Conservation (phyloP, 306 rosid genomes). For the Mimosa bimucronata region DNA sequence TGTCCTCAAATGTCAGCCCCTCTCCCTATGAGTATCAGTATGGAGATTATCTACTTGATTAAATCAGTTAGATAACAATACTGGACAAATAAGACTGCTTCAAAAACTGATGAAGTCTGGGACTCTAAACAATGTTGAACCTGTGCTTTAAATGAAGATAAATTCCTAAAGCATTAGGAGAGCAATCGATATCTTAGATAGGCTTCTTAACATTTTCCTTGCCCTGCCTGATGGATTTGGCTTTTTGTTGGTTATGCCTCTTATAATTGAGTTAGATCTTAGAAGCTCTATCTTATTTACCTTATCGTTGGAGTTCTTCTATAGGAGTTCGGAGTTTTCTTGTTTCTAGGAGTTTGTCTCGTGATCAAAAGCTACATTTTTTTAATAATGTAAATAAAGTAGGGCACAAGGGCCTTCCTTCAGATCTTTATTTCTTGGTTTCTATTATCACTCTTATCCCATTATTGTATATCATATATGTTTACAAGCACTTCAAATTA, state of each 20-base stretch:
- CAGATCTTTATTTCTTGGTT: not conserved
- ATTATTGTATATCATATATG: constrained; percentile 5
- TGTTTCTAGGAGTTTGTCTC: not conserved
- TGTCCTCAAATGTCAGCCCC: not conserved
- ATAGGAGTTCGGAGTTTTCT: not conserved
- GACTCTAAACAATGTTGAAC: not conserved
- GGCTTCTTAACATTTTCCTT: not conserved
- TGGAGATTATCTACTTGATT: not conserved
- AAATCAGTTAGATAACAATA: not conserved
- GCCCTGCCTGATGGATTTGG: not conserved
- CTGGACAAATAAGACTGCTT: not conserved
- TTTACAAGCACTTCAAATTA: constrained; percentile 16
- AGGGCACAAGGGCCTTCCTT: not conserved
- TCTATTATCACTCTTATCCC: constrained; percentile 14
- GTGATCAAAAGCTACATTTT: not conserved
- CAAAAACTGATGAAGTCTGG: not conserved
- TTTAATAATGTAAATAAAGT: not conserved
- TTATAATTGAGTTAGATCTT: not conserved
- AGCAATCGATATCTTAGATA: not conserved
- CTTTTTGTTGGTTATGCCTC: not conserved
- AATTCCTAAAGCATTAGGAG: not conserved
- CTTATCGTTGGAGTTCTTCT: not conserved
- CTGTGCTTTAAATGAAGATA: not conserved
- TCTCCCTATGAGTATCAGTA: not conserved
- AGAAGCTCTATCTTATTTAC: not conserved